Evolutionary conservation across 805 yeast species (phyloP), one percentile per base, ranked within the genome.

Genomic region (Kazachstania kunashirensis): DNA sequence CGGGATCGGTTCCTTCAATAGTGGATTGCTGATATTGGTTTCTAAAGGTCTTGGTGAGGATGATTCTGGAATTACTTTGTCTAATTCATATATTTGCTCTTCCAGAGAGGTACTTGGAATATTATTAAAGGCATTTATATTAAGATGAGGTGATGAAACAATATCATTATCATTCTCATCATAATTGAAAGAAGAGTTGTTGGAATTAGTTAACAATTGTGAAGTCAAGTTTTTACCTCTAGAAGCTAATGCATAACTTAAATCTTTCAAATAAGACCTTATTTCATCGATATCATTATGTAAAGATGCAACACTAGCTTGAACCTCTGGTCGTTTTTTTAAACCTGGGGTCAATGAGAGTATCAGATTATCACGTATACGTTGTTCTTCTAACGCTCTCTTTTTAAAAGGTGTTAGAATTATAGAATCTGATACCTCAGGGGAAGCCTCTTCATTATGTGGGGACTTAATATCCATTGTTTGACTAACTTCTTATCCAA

Each of bases 381-480:
- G 33, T 24, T 46, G 46, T 16, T 52, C 55, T 33, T 46, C 47
- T 7, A 52, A 28, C 5, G 56, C 56, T 12, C 52, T 39, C 20
- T 45, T 48, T 33, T 48, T 47, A 24, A 50, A 52, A 4, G 57
- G 57, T 6, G 56, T 51, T 16, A 43, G 28, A 13, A 41, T 41
- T 8, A 36, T 36, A 15, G 46, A 36, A 5, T 29, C 44, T 3
- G 29, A 33, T 14, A 23, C 40, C 13, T 30, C 39, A n/a, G 18
- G 32, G 5, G 28, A 32, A 12, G 29, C 30, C n/a, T 31, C 36
- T 5, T 19, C 25, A 11, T 20, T 14, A 31, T 32, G 39, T 21
- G 21, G 41, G 13, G 50, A 19, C 13, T 9, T 47, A 4, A 46
- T 41, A 14, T 39, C 34, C 52, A 48, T 48, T 23, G 11, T 23